A percentile compares a stretch with the other conserved stretches of the same genome.
Evolutionary conservation across 306 rosid species (phyloP).

Genomic region (Carpinus viminea): DNA sequence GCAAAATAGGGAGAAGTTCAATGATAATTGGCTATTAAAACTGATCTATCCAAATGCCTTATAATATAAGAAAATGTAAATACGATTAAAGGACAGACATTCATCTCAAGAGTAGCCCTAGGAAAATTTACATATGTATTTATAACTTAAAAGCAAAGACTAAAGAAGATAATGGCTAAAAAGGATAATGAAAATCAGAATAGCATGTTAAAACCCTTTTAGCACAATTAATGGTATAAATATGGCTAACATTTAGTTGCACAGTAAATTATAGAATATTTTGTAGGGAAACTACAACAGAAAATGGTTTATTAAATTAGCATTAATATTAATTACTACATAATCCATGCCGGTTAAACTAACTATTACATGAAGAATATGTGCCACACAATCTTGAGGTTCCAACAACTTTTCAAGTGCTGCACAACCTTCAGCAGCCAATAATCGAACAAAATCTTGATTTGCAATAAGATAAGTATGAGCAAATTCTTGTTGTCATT

Average conservation of each 20-base stretch:
- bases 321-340: neutral
- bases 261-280: neutral
- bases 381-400: conserved; percentile 88
- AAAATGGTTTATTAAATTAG: neutral
- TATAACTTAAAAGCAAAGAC: neutral
- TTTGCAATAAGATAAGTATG: conserved; percentile 41
- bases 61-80: neutral
- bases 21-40: neutral
- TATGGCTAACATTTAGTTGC: neutral
- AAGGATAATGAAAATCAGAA: neutral
- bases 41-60: neutral
- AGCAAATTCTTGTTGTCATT: neutral
- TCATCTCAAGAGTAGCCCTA: neutral
- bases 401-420: conserved; percentile 93
- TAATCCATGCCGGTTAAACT: conserved; percentile 73
- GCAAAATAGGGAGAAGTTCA: too few relatives aligned
- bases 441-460: conserved; percentile 93
- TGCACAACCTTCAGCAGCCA: conserved; percentile 96
- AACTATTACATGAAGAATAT: conserved; percentile 89
- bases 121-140: neutral
- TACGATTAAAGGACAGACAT: too few relatives aligned
- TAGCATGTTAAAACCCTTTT: neutral
- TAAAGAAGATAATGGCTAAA: neutral
- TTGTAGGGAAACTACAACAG: neutral
- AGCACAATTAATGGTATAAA: neutral